These are phyloP conservation scores for Syncephalastrum sp. DNA, from an alignment of 371 early-diverging fungal species.

Conservation along the genomic window DNA sequence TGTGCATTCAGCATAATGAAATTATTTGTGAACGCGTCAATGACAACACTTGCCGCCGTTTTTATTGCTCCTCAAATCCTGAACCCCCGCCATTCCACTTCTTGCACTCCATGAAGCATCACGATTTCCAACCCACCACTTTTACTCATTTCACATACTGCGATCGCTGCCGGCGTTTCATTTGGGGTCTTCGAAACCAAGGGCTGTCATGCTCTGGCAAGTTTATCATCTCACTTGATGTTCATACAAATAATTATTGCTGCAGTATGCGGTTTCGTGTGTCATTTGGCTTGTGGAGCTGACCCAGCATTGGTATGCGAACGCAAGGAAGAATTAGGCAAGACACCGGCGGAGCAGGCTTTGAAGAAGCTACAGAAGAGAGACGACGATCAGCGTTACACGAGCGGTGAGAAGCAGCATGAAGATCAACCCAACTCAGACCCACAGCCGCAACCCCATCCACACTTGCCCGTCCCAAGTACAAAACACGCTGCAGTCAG, in stretches of 20 bases:
- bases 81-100: too few relatives aligned
- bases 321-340: neutral
- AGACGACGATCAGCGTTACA: slow-evolving; percentile 2
- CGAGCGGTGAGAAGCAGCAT: slow-evolving; percentile 9
- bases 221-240: neutral
- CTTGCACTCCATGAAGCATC: slow-evolving; percentile 1
- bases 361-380: slow-evolving; percentile 7
- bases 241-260: neutral
- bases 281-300: slow-evolving; percentile 12
- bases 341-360: slow-evolving; percentile 9
- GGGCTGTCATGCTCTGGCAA: slow-evolving; percentile 9
- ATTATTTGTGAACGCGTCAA: too few relatives aligned
- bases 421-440: too few relatives aligned
- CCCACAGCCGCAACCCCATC: too few relatives aligned
- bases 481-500: slow-evolving; percentile 14
- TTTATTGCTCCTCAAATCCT: too few relatives aligned
- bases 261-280: slow-evolving; percentile 15
- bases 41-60: too few relatives aligned
- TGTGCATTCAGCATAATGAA: too few relatives aligned
- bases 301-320: neutral
- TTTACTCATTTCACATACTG: slow-evolving; percentile 22
- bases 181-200: slow-evolving; percentile 23
- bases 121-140: slow-evolving; percentile 17
- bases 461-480: neutral
- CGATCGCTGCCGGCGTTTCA: slow-evolving; percentile 18